Evolutionary conservation across 208 protist species (phyloP).

Genomic region (Leishmania braziliensis): DNA sequence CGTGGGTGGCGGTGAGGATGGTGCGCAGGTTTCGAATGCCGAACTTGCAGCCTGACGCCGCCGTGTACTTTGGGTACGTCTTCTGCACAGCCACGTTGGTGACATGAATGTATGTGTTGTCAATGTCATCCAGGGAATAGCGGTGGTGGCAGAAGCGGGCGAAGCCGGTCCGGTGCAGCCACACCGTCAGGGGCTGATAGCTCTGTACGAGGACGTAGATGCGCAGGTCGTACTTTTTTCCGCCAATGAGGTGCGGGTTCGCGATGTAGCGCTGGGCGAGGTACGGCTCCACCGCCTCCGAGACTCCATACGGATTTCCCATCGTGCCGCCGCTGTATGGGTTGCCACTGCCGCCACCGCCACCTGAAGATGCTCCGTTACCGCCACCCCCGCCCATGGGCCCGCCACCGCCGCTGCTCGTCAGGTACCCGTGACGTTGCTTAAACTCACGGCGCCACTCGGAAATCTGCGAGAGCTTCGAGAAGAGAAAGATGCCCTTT

Average conservation of each 20-base stretch:
- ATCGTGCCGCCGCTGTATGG: constrained; percentile 2
- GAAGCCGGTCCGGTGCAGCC: constrained; percentile 91
- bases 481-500: constrained; percentile 97
- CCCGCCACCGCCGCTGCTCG: constrained; percentile 11
- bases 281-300: constrained; percentile 78
- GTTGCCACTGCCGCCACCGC: neutral
- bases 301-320: constrained; percentile 33
- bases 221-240: constrained; percentile 95
- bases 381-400: neutral
- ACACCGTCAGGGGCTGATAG: constrained; percentile 89
- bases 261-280: constrained; percentile 91
- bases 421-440: constrained; percentile 53
- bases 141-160: constrained; percentile 93
- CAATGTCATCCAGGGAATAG: constrained; percentile 91
- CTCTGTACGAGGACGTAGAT: constrained; percentile 91
- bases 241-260: constrained; percentile 91
- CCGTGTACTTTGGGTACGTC: constrained; percentile 92
- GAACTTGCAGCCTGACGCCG: constrained; percentile 83
- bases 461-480: constrained; percentile 94
- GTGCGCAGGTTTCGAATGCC: constrained; percentile 82
- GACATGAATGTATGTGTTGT: constrained; percentile 95
- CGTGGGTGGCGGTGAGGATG: constrained; percentile 86
- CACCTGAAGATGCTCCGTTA: neutral
- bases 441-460: constrained; percentile 94
- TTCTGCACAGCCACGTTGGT: constrained; percentile 98